Conservation (phyloP, 768 basidiomycete genomes). For the Suillus occidentalis region DNA sequence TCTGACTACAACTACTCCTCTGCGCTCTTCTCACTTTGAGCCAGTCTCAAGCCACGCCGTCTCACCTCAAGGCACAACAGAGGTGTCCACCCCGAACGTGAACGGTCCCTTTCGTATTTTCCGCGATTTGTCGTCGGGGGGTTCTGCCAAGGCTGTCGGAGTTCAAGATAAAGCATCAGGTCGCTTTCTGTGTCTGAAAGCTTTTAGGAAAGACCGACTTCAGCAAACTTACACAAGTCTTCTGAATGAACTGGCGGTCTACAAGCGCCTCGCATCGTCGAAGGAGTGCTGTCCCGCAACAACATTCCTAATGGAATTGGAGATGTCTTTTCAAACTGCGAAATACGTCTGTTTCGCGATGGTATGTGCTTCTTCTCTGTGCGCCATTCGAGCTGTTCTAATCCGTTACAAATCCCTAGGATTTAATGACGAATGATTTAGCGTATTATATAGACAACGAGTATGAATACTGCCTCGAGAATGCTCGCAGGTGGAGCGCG, state of each 20-base stretch:
- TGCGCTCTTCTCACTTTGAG: too few species aligned
- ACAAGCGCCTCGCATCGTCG: constrained; percentile 33
- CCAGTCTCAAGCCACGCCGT: too few species aligned
- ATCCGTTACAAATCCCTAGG: constrained; percentile 22
- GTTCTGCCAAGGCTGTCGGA: constrained; percentile 22
- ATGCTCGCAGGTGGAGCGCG: constrained; percentile 32
- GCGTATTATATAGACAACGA: constrained; percentile 27
- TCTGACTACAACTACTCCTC: background rate
- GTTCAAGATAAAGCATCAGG: constrained; percentile 27
- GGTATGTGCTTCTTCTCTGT: constrained; percentile 26
- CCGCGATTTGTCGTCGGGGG: constrained; percentile 19
- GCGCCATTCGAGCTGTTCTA: background rate
- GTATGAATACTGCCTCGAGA: constrained; percentile 12
- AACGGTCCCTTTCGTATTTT: constrained; percentile 27
- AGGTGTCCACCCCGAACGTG: background rate
- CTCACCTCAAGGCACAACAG: background rate
- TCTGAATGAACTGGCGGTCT: constrained; percentile 35
- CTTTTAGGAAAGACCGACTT: constrained; percentile 25
- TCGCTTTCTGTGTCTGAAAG: constrained; percentile 41
- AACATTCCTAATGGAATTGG: constrained; percentile 40
- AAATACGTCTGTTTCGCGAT: constrained; percentile 37
- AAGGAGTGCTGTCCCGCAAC: constrained; percentile 21
- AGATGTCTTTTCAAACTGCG: constrained; percentile 35
- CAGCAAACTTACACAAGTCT: constrained; percentile 45
- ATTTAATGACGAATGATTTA: constrained; percentile 41